A percentile compares a stretch with the other conserved stretches of the same genome.
Conservation (phyloP, 2,329 filamentous ascomycete genomes). For the Cytospora piceae region DNA sequence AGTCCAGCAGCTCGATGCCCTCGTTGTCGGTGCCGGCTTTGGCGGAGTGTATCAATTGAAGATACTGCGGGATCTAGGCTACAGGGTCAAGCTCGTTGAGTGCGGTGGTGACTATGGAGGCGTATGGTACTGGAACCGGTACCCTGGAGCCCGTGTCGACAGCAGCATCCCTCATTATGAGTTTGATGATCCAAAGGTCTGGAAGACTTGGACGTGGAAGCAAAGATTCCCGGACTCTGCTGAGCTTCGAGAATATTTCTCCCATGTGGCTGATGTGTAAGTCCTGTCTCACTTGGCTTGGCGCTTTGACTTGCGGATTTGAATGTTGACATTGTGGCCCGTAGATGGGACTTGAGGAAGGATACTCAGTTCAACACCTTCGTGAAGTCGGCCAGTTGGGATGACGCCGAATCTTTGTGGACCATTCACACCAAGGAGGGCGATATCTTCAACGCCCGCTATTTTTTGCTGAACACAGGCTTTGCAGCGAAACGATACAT, state of each 20-base stretch:
- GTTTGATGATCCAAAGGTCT: conserved; percentile 21
- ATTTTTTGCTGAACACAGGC: conserved; percentile 18
- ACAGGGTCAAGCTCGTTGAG: conserved; percentile 19
- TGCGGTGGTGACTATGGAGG: conserved; percentile 14
- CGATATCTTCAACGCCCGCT: conserved; percentile 11
- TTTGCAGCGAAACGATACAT: conserved; percentile 25
- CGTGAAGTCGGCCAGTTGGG: conserved; percentile 19
- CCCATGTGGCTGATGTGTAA: conserved; percentile 18
- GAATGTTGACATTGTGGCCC: background rate
- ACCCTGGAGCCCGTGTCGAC: conserved; percentile 23
- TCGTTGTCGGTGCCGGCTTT: conserved; percentile 27
- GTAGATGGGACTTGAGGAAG: conserved; percentile 23
- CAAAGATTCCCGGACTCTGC: conserved; percentile 20
- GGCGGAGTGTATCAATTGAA: conserved; percentile 26
- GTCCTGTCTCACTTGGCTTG: background rate
- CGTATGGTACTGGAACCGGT: conserved; percentile 22
- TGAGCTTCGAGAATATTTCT: conserved; percentile 23
- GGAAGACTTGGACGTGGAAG: conserved; percentile 23
- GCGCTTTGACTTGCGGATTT: background rate
- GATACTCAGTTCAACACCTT: conserved; percentile 17
- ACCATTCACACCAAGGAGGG: conserved; percentile 13
- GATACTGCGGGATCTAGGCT: conserved; percentile 13
- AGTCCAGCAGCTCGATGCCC: conserved; percentile 14
- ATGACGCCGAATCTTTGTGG: conserved; percentile 14
- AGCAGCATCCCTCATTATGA: conserved; percentile 20